Evolutionary conservation across 345 rosid genomes (phyloP), one percentile per base, ranked within the genome.

Genomic region (Lepidium aucheri): DNA sequence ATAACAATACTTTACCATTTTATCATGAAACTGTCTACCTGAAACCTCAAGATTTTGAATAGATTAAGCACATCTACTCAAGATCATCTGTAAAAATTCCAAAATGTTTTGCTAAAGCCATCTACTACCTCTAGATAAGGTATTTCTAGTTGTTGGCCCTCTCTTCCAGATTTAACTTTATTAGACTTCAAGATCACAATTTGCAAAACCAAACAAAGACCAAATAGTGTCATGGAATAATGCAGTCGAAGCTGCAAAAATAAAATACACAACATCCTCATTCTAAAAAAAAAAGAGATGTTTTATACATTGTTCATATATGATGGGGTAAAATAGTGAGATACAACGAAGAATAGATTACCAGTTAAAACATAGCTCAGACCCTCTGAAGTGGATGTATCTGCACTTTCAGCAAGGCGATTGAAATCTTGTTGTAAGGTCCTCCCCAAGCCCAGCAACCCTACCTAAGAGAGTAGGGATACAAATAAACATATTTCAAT

Each of bases 361-460:
- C 99, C 99, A 9, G 97, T 86, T 83, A 94, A 76, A 16, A 90
- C 82, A 63, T 79, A 90, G 76, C 88, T 81, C 60, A 90, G 68
- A 64, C 97, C 99, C 76, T 78, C 80, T 4, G 99, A 67, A n/a
- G 91, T 82, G 51, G 99, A 90, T 52, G 99, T 94, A 72, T 90
- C 95, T 12, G 97, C 92, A 72, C 35, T 60, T 68, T 86, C 85
- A 10, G 99, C 99, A 41, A 94, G 90, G 53, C 77, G 79, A 79
- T 94, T 85, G 43, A 90, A 89, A 78, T 94, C 95, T 68, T 58
- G 80, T 56, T 90, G 97, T 43, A 94, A 85, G 24, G 97, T 50
- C 53, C 86, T 82, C 13, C 86, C 99, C 82, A 83, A 75, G 51
- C 99, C 99, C 72, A 88, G 69, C 82, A 94, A 75, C 49, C 92